Evolutionary conservation across 495 filamentous ascomycete species (phyloP), one percentile per base, ranked within the genome.

Genomic region (Talaromyces borbonicus): DNA sequence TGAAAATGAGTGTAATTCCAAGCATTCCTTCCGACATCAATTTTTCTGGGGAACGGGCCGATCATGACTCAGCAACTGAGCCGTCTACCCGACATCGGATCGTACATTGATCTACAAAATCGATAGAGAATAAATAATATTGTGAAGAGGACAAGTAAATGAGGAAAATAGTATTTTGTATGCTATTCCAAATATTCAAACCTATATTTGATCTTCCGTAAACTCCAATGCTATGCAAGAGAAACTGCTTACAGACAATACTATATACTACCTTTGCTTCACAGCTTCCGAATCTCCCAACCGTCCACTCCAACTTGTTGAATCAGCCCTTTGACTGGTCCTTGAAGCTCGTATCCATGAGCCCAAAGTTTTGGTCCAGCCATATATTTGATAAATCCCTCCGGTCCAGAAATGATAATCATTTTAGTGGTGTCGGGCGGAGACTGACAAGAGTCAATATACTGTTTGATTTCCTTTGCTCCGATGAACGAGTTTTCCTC

Each of bases 331-430:
- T 67, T 68, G 5, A 82, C 50, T 8, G 71, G 71, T 2, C 86
- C 90, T 54, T 90, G 84, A 14, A 72, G 63, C 65, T 95, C 85
- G 52, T 67, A 65, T 5, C 88, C 87, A 39, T 70, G 69, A 3
- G 71, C 72, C 79, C 81, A 90, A 2, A 71, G 57, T 62, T 93
- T 95, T 4, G 77, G 71, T 4, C 90, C 90, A 5, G 84, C 85
- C 65, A 83, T 83, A 52, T 80, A 74, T 20, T 69, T 72, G 37
- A 96, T 74, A 65, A 97, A 98, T 12, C 92, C 90, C 32, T 92
- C 86, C 0, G 92, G 90, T 0, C 92, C 92, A 2, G 87, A 90
- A 4, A 97, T 69, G 39, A 94, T 64, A 22, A 96, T 66, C 33
- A 93, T 51, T 47, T 79, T 84, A 49, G 62, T 73, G 4, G 66